Base-by-base conservation (phyloP, 345 rosid species). In the Heritiera fomes region DNA sequence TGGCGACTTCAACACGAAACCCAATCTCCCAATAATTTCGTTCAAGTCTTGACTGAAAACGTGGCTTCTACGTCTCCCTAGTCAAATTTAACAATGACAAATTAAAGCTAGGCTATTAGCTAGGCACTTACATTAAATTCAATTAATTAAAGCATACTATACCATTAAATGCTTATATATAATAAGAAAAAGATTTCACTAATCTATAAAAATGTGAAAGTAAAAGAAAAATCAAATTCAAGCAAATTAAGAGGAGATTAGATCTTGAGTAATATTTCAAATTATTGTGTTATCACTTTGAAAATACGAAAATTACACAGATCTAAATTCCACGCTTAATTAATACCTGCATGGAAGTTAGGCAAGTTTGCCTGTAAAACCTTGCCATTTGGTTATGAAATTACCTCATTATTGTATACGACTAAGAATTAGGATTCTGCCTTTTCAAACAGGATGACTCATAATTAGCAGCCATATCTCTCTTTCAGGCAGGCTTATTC, bases 1-100 rank as follows among this genome's bases (percentile, higher is more conserved):
- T 32, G 74, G 40, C 59, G 17, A 82, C 23, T 55, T 45, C 77
- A 61, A 66, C 65, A 79, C 38, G 64, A 61, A 53, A 49, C 59
- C 59, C 34, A 75, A 74, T 40, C 20, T 43, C 56, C 49, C 53
- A 59, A 75, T 40, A 9, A 75, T 59, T 75, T 75, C 53, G 40
- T 41, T 63, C 55, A 10, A 11, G 17, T 5, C 18, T 58, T 59
- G 67, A 58, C 77, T n/a, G 7, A 45, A 58, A n/a, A 74, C 40
- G 65, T 74, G 30, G 66, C 2, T 59, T 41, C 0, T 59, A 75
- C 68, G 67, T 20, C 70, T 80, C 64, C 68, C 69, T 23, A 75
- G 52, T 58, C 60, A 66, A 65, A 43, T 64, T 53, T 41, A 55
- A 43, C 52, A 71, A 20, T 41, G 13, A 1, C 14, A 13, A 0